These are phyloP conservation scores for Paxillus rubicundulus DNA, from an alignment of 768 basidiomycete species.

Conservation along the genomic window DNA sequence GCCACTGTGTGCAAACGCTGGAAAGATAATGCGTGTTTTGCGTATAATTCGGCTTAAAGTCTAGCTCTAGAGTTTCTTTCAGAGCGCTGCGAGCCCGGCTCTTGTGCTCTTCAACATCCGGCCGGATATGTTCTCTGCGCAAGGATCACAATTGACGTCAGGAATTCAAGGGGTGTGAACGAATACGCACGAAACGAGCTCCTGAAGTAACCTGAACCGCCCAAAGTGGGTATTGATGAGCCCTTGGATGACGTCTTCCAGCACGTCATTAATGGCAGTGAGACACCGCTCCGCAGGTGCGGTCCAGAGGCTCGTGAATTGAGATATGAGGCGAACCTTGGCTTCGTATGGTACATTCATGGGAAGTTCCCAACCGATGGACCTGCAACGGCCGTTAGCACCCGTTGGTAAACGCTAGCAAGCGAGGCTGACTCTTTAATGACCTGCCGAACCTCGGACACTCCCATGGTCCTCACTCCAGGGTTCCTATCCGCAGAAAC, in stretches of 20 bases:
- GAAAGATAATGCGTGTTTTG: conserved; percentile 28
- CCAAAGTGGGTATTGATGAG: conserved; percentile 38
- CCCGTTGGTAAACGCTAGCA: background rate
- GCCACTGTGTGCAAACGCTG: conserved; percentile 24
- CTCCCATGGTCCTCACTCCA: conserved; percentile 20
- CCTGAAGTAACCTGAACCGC: conserved; percentile 36
- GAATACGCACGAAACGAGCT: conserved; percentile 34
- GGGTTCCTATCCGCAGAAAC: background rate
- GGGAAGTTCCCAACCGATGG: conserved; percentile 43
- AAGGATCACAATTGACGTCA: background rate
- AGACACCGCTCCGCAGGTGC: conserved; percentile 36
- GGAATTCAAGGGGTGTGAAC: background rate
- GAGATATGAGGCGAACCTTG: conserved; percentile 35
- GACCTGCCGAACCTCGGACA: conserved; percentile 33
- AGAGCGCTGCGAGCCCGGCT: conserved; percentile 25
- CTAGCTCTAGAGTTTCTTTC: conserved; percentile 36
- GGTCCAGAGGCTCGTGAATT: conserved; percentile 37
- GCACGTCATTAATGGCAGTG: conserved; percentile 28
- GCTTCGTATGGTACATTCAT: conserved; percentile 41
- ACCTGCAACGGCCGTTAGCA: conserved; percentile 23
- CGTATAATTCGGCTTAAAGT: conserved; percentile 40
- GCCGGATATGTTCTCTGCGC: conserved; percentile 25
- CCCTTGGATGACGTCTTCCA: conserved; percentile 27
- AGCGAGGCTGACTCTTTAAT: conserved; percentile 34
- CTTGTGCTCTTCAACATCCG: conserved; percentile 31